Conservation (phyloP, 1,284 basidiomycete genomes). For the Heterobasidion annosum region DNA sequence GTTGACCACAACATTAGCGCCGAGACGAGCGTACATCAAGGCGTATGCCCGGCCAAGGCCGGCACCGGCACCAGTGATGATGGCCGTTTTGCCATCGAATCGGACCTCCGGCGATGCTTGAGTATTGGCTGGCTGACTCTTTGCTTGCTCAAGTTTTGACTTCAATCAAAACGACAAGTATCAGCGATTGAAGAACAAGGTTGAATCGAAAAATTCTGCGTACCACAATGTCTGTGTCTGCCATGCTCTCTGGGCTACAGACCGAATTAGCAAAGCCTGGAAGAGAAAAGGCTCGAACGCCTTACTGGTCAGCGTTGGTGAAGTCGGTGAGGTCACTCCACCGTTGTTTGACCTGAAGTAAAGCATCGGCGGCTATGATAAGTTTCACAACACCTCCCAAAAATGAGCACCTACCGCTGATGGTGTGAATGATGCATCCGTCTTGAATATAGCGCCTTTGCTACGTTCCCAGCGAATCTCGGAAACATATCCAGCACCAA, state of each 20-base stretch:
- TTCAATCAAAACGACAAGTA: background rate
- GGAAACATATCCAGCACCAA: constrained; percentile 90
- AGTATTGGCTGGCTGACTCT: constrained; percentile 60
- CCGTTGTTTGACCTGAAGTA: constrained; percentile 58
- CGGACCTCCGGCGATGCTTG: constrained; percentile 69
- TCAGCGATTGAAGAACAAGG: background rate
- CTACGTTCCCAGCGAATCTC: constrained; percentile 93
- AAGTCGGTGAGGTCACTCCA: constrained; percentile 86
- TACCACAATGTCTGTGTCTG: constrained; percentile 56
- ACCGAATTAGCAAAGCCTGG: constrained; percentile 4
- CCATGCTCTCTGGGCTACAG: constrained; percentile 54
- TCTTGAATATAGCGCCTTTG: constrained; percentile 84
- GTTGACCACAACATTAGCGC: constrained; percentile 96
- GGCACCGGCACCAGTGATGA: constrained; percentile 91
- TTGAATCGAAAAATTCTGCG: background rate
- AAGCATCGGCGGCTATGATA: background rate
- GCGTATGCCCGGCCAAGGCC: constrained; percentile 93
- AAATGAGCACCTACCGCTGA: constrained; percentile 59
- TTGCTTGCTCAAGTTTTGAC: constrained; percentile 62
- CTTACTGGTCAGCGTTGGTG: constrained; percentile 66
- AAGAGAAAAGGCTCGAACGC: background rate
- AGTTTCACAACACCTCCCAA: too few species aligned
- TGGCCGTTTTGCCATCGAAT: constrained; percentile 87
- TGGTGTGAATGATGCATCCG: constrained; percentile 88
- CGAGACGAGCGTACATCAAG: constrained; percentile 82